Evolutionary conservation across 495 filamentous ascomycete species (phyloP), one percentile per base, ranked within the genome.

Genomic region (Xylaria telfairii): DNA sequence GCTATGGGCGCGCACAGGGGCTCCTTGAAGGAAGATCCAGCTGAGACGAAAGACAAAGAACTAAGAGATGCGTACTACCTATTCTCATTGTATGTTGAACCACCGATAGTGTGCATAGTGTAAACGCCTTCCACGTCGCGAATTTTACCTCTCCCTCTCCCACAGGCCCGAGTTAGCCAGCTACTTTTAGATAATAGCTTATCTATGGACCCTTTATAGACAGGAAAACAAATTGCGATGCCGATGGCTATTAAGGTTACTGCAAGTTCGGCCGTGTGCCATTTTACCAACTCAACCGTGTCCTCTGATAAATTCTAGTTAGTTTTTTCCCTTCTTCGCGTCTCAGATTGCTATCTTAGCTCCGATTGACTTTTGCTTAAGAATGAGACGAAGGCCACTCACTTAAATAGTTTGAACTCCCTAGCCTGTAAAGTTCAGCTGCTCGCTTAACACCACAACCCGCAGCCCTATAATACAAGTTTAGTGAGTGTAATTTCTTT

Each of bases 201-300:
- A 9, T 49, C n/a, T 12, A 66, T 4, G 3, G 64, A 15, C 3
- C 6, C 2, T 7, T 21, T 54, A n/a, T 66, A 66, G 4, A 66
- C 13, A 9, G 64, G 64, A 12, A 66, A 49, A 12, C 64, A 66
- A 5, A 66, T 54, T n/a, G 64, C 30, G n/a, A 66, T 54, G 19
- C 64, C 47, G 30, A 66, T 66, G 4, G 44, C 64, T 21, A 66
- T 66, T 34, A 66, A 26, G 30, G 64, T 66, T 9, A 49, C 64
- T 41, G 64, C 24, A 8, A 66, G 47, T 15, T 66, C 64, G 32
- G 64, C 64, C 2, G 64, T 46, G 21, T 66, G 64, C 64, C 64
- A 66, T 49, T 37, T 28, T 6, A 66, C 32, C 17, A 65, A 41
- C 17, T 28, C 19, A 15, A 54, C 32, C 5, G 64, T 66, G 19